Base-by-base conservation (phyloP, 192 early-diverging fungal genomes). In the Coemansia aciculifera region DNA sequence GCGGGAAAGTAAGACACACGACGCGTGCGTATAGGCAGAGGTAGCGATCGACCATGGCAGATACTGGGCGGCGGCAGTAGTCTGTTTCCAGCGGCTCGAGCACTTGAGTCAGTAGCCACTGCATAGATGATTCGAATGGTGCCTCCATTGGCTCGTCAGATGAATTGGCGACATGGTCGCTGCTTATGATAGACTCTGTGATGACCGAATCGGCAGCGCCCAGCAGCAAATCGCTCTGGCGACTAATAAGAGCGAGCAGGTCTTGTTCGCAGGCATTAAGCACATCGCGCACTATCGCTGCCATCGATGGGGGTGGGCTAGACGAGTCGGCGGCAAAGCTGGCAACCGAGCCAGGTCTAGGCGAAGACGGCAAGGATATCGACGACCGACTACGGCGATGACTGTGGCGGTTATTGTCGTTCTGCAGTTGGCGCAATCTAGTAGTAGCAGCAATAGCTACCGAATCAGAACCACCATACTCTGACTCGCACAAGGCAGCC, bases 101-200 rank as follows among this genome's bases (percentile, higher is more conserved):
- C 11, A 74, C 60, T 36, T 68, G 72, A 2, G 72, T 51, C 54
- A 72, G 75, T 19, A 77, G 54, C 75, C 75, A 77, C 52, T 77
- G 74, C 60, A 64, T 44, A 5, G 74, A 52, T 5, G 36, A 12
- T 10, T 67, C 74, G 24, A 71, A 32, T 5, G 36, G 13, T 12
- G 29, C 9, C 39, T 5, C 19, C 36, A 21, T 8, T 3, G 29
- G 51, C 10, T 29, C 27, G 24, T 13, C 51, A 13, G 51, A 31
- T 2, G 44, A 48, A 48, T 7, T 8, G 5, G 44, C 44, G 3
- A 15, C 4, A 29, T 27, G 5, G 24, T 9, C 51, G 24, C 23
- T 13, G 12, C 1, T 29, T 36, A 51, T 36, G 21, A 74, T 63
- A 2, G 66, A 59, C 38, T 64, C 59, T 1, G 19, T 13, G 11